Base-by-base conservation (phyloP, 148 eudicot genomes). In the Camellia granthamiana region DNA sequence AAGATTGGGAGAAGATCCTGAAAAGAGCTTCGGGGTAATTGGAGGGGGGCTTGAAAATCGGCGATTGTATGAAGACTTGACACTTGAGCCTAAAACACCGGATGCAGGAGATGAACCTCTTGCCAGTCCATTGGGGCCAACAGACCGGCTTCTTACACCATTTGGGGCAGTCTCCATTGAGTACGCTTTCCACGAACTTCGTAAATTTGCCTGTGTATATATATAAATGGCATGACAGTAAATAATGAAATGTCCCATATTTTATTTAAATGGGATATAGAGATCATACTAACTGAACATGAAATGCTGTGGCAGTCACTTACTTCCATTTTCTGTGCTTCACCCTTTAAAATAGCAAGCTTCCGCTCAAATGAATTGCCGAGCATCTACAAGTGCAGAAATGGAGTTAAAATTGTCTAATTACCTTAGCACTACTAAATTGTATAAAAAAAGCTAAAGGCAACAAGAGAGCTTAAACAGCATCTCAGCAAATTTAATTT, bases 291-390 rank as follows among this genome's bases (percentile, higher is more conserved):
- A n/a, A 4, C 6, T 47, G 38, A 6, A 52, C 42, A 15, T 7
- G 47, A 65, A 76, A 12, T 49, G 55, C 18, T 13, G 54, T 41
- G 52, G 21, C 52, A 65, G 3, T 47, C 43, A 69, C 88, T 83
- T 83, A 86, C 92, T 78, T 89, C 92, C 56, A 84, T 77, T 78
- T 83, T 89, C 60, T 85, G 78, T 42, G 84, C 81, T 77, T 86
- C 78, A 52, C 87, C 92, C 66, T 78, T 88, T 44, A 89, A 77
- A 73, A 87, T 79, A 58, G 92, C 90, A 77, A 89, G 92, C 83
- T 88, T 87, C 59, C 92, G 81, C 78, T 89, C 92, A 69, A 89
- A 89, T 79, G 92, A 84, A 79, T 89, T 89, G 61, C 90, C 92
- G 68, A 81, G 84, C 88, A 89, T 84, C 92, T 89, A 74, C 84